phyloP scores from a whole-genome alignment of 352 stramenopile species.

The Hyaloperonospora arabidopsidis region DNA sequence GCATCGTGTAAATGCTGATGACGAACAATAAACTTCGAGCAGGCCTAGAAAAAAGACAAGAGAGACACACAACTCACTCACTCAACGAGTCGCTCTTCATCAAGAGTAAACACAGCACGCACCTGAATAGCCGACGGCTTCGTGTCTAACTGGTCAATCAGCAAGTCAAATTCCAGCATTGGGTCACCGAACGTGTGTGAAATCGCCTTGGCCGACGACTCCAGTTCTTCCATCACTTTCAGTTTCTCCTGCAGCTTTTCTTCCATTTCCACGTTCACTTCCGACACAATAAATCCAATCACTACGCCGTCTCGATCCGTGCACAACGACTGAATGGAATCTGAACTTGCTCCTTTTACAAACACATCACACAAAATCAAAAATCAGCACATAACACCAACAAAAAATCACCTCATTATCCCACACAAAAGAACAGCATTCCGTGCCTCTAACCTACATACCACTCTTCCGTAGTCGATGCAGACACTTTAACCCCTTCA shows the following conservation, averaged over 20 bases:
- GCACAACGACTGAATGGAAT: conserved; percentile 81
- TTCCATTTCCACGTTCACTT: conserved; percentile 80
- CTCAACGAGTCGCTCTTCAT: neutral
- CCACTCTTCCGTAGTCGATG: conserved; percentile 73
- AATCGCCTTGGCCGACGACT: conserved; percentile 64
- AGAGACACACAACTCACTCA: neutral
- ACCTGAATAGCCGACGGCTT: conserved; percentile 82
- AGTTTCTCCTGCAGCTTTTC: conserved; percentile 68
- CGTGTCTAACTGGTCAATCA: conserved; percentile 79
- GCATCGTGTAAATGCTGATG: conserved; percentile 63
- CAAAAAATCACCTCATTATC: neutral
- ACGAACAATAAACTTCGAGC: conserved; percentile 78
- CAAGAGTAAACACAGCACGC: conserved; percentile 14
- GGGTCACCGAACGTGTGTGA: conserved; percentile 74
- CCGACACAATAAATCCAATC: conserved; percentile 83
- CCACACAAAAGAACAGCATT: neutral
- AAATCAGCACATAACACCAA: neutral
- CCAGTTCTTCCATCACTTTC: conserved; percentile 76
- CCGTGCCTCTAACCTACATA: conserved; percentile 18
- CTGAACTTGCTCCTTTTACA: conserved; percentile 50
- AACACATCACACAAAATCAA: conserved; percentile 1
- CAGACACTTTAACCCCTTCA: conserved; percentile 69
- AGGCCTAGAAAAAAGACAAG: conserved; percentile 36
- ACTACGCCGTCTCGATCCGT: conserved; percentile 76
- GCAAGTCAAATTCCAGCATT: conserved; percentile 79